Evolutionary conservation across 805 yeast species (phyloP).

Genomic region (Spathaspora arborariae): DNA sequence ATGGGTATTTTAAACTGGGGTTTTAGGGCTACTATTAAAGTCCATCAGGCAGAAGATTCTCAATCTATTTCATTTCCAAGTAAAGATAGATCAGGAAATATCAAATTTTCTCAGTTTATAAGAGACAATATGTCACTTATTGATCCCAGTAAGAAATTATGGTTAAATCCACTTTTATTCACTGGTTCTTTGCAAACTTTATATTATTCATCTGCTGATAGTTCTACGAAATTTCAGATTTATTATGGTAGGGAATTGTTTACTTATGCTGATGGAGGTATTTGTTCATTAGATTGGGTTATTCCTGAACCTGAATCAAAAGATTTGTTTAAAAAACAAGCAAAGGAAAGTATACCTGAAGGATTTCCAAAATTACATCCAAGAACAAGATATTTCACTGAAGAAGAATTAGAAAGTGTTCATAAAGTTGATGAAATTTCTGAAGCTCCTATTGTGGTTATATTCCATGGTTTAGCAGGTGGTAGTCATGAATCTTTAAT

Average conservation of each 20-base stretch:
- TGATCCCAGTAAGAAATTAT: conserved; percentile 33
- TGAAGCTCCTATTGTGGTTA: conserved; percentile 56
- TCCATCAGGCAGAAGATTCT: conserved; percentile 19
- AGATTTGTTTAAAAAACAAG: conserved; percentile 20
- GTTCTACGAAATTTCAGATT: conserved; percentile 48
- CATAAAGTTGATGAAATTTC: conserved; percentile 14
- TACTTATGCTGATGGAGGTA: conserved; percentile 61
- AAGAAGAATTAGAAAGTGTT: conserved; percentile 37
- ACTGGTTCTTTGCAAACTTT: conserved; percentile 79
- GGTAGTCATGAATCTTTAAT: conserved; percentile 82
- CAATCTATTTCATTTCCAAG: conserved; percentile 13
- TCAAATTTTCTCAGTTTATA: conserved; percentile 15
- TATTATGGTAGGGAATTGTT: conserved; percentile 73
- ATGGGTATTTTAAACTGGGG: conserved; percentile 31
- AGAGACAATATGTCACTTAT: conserved; percentile 16
- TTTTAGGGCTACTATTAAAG: conserved; percentile 28
- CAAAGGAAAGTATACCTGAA: conserved; percentile 29
- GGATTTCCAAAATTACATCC: conserved; percentile 41
- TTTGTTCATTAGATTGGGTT: conserved; percentile 72
- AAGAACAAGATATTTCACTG: conserved; percentile 50
- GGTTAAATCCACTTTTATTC: conserved; percentile 60
- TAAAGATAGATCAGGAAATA: conserved; percentile 3
- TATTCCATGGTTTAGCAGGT: conserved; percentile 78
- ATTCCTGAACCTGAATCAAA: conserved; percentile 32
- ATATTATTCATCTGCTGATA: conserved; percentile 55